Percentiles rank a stretch among this genome's conserved stretches.
These are phyloP conservation scores for Thymus quinquecostatus DNA, from an alignment of 257 asterid genomes.

Conservation along the genomic window DNA sequence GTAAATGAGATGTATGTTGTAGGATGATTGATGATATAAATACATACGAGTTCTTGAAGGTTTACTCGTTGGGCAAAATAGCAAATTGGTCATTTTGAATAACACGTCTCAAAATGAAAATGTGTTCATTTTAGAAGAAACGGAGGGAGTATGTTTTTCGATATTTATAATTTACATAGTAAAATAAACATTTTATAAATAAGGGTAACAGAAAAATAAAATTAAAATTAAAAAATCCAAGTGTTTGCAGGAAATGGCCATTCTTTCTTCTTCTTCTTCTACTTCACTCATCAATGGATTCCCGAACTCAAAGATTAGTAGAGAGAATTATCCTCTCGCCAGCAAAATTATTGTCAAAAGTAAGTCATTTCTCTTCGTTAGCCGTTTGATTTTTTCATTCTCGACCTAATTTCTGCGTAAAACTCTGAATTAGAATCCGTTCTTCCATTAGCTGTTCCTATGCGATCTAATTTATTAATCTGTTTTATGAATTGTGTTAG, in stretches of 20 bases:
- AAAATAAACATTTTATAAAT: too few species aligned
- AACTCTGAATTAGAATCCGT: neutral
- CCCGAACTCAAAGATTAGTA: neutral
- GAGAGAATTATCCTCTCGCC: conserved; percentile 53
- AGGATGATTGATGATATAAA: neutral
- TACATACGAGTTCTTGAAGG: neutral
- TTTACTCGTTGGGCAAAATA: too few species aligned
- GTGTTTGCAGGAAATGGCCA: conserved; percentile 27
- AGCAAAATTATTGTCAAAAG: conserved; percentile 64
- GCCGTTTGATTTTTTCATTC: conserved; percentile 1
- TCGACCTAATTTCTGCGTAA: neutral
- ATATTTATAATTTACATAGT: too few species aligned
- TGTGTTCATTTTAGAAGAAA: too few species aligned
- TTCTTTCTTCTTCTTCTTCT: conserved; percentile 31
- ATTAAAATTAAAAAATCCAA: neutral
- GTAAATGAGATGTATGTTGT: conserved; percentile 11
- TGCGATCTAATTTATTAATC: neutral
- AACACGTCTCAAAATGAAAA: too few species aligned
- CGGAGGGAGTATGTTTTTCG: too few species aligned
- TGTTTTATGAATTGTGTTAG: neutral
- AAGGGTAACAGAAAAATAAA: too few species aligned
- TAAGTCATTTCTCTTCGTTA: conserved; percentile 34
- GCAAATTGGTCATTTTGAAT: too few species aligned
- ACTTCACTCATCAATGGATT: conserved; percentile 20
- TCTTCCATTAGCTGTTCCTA: neutral